phyloP scores from a whole-genome alignment of 768 basidiomycete species.

The Kockovaella imperatae region DNA sequence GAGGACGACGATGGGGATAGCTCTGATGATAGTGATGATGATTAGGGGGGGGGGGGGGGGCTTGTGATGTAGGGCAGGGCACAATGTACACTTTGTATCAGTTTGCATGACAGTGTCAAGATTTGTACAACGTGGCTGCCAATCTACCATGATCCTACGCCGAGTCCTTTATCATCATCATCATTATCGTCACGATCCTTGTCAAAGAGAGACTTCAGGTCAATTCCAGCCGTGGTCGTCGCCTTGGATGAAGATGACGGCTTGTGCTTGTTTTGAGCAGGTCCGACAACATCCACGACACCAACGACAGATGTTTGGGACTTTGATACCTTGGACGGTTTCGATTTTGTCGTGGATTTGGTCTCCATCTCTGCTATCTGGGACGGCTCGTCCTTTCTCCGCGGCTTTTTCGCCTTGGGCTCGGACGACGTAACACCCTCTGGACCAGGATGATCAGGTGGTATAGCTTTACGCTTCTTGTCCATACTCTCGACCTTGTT shows the following conservation, averaged over 20 bases:
- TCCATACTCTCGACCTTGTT: not conserved
- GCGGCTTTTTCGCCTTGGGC: too few species aligned
- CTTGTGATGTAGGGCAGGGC: not conserved
- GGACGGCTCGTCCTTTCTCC: too few species aligned
- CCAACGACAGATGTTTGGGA: slow-evolving; percentile 23
- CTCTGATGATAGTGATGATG: slow-evolving; percentile 27
- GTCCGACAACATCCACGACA: slow-evolving; percentile 18
- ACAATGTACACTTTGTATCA: not conserved
- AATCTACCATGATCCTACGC: slow-evolving; percentile 31
- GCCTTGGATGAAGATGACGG: too few species aligned
- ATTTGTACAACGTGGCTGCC: not conserved
- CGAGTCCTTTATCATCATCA: slow-evolving; percentile 19
- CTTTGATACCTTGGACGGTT: slow-evolving; percentile 1
- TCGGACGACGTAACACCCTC: too few species aligned
- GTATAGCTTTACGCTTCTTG: not conserved
- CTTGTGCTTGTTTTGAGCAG: not conserved
- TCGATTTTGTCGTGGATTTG: not conserved
- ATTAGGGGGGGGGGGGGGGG: not conserved
- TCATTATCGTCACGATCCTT: not conserved
- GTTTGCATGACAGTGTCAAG: not conserved
- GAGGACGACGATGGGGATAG: slow-evolving; percentile 16
- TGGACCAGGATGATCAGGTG: too few species aligned
- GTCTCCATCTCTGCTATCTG: not conserved
- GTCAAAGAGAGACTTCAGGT: not conserved
- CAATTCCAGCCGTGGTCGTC: not conserved